Evolutionary conservation across 2,329 filamentous ascomycete genomes (phyloP), one percentile per base, ranked within the genome.

Genomic region (Fusarium setosum): DNA sequence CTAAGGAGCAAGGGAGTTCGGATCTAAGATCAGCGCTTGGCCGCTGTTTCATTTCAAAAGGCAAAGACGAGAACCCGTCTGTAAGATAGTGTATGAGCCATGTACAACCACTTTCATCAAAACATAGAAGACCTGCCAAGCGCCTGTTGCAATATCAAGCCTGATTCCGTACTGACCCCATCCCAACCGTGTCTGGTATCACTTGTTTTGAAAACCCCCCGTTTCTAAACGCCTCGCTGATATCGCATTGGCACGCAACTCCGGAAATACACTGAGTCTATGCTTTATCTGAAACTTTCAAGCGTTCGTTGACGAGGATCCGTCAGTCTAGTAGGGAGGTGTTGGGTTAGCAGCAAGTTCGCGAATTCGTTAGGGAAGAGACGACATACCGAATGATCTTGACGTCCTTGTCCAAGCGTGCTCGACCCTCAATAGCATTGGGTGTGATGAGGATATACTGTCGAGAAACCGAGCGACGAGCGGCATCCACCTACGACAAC

Each of bases 401-500:
- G 61, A 96, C 92, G 72, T 96, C 93, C 56, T 83, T 84, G 62
- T 88, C 86, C 32, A 87, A 75, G 44, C 82, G 80, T 23, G 83
- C 84, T 71, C 85, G 77, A 69, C 85, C 82, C 77, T 88, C 81
- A 74, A 97, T 93, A 44, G 91, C 91, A 70, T 97, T 96, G 24
- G 96, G 96, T 3, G 95, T 97, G 75, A 99, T 99, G 55, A 99
- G 87, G 66, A 99, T 94, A 73, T 96, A 99, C 76, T 99, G 96
- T 63, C 93, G 88, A 23, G 94, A 93, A n/a, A 96, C 90, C 2
- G 93, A 92, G 26, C 92, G 88, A 71, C 96, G 88, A 34, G 96
- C 96, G 17, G 93, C 92, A 59, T 89, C 86, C 70, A 97, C 94
- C 90, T 93, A 68, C 45, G 40, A 20, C 13, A 21, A 23, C 12